Conservation (phyloP, 2,329 filamentous ascomycete genomes). For the Rutstroemia sydowiana region DNA sequence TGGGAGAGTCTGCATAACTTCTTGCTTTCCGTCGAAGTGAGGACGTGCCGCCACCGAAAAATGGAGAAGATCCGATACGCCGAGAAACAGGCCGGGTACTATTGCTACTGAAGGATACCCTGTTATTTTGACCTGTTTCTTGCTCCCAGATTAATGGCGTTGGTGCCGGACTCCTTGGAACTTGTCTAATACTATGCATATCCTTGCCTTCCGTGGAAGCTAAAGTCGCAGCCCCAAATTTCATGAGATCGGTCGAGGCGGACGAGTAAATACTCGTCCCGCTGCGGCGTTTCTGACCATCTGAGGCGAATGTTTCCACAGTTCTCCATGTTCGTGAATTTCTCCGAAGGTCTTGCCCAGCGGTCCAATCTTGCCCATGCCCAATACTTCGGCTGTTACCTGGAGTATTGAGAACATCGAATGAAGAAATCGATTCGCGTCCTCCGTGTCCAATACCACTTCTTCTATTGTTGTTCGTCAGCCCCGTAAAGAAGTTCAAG, state of each 20-base stretch:
- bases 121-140: slow-evolving; percentile 3
- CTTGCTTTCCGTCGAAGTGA: slow-evolving; percentile 15
- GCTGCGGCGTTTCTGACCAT: slow-evolving; percentile 14
- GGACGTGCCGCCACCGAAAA: slow-evolving; percentile 19
- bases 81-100: slow-evolving; percentile 20
- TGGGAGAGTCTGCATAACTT: slow-evolving; percentile 23
- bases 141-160: slow-evolving; percentile 2
- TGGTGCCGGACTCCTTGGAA: slow-evolving; percentile 13
- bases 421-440: slow-evolving; percentile 15
- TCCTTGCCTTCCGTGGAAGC: slow-evolving; percentile 18
- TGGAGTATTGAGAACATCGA: slow-evolving; percentile 6
- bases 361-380: slow-evolving; percentile 21
- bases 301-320: slow-evolving; percentile 10
- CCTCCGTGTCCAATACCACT: slow-evolving; percentile 23
- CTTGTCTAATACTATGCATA: slow-evolving; percentile 5
- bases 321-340: slow-evolving; percentile 23
- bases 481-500: slow-evolving; percentile 12
- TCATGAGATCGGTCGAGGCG: background rate
- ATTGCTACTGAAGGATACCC: slow-evolving; percentile 9
- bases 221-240: slow-evolving; percentile 9
- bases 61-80: slow-evolving; percentile 23
- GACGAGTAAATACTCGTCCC: slow-evolving; percentile 9
- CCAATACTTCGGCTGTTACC: slow-evolving; percentile 19
- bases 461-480: background rate
- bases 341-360: slow-evolving; percentile 5